Percentiles rank a stretch among this genome's conserved stretches.
Evolutionary conservation across 352 stramenopile species (phyloP).

Genomic region (Pythium vanterpoolii): DNA sequence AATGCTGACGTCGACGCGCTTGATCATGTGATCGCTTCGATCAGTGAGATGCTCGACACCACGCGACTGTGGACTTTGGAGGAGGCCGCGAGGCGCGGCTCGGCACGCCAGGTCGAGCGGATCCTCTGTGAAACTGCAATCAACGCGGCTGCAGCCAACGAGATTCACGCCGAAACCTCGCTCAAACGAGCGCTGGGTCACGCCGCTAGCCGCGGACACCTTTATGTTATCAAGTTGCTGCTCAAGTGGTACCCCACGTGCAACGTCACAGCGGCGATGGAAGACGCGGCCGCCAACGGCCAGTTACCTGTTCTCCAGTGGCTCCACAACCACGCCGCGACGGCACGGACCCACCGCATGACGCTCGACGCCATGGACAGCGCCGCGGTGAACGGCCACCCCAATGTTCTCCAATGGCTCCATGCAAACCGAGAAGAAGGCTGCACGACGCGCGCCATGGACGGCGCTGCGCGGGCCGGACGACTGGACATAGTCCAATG

Average conservation of each 20-base stretch:
- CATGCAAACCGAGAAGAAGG: conserved; percentile 15
- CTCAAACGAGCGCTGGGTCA: conserved; percentile 3
- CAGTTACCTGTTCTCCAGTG: conserved; percentile 14
- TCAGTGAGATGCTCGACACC: conserved; percentile 18
- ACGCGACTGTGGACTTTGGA: conserved; percentile 10
- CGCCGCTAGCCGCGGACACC: conserved; percentile 2
- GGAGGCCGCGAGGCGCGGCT: conserved; percentile 7
- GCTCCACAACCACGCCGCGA: conserved; percentile 8
- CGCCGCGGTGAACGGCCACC: conserved; percentile 14
- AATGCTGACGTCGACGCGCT: conserved; percentile 12
- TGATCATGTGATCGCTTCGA: conserved; percentile 10
- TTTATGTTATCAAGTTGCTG: conserved; percentile 7
- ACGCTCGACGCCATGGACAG: conserved; percentile 21
- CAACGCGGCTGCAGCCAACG: no score
- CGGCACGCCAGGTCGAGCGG: conserved; percentile 5
- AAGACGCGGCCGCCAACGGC: conserved; percentile 13
- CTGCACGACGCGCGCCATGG: conserved; percentile 18
- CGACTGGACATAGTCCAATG: conserved; percentile 18
- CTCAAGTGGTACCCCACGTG: conserved; percentile 7
- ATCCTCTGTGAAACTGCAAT: no score
- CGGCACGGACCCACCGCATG: conserved; percentile 7
- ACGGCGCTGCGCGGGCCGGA: conserved; percentile 11
- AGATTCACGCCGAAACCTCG: neutral
- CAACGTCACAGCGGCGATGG: conserved; percentile 8
- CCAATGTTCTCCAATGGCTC: conserved; percentile 14